Conservation (phyloP, 2,329 filamentous ascomycete genomes). For the Parasarocladium wereldwijsianum region DNA sequence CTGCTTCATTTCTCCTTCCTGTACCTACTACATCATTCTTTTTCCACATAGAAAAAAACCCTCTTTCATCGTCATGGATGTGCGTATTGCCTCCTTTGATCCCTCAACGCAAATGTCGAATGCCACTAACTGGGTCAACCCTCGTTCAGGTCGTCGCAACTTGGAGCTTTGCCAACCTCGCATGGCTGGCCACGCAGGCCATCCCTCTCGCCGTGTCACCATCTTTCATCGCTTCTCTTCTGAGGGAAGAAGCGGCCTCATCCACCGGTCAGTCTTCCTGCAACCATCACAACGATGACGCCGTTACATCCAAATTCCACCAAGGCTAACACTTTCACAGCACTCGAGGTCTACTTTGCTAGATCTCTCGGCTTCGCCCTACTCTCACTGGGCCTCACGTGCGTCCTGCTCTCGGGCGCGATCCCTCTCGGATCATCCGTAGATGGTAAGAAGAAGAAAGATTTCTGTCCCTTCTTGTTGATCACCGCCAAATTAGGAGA, state of each 20-base stretch:
- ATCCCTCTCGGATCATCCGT: slow-evolving; percentile 45
- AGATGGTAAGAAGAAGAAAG: slow-evolving; percentile 17
- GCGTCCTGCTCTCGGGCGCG: slow-evolving; percentile 55
- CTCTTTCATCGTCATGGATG: slow-evolving; percentile 12
- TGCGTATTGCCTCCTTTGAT: slow-evolving; percentile 9
- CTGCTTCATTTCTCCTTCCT: no score
- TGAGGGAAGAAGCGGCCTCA: slow-evolving; percentile 18
- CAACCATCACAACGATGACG: not conserved
- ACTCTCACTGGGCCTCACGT: slow-evolving; percentile 46
- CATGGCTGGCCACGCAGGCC: slow-evolving; percentile 34
- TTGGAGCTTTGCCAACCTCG: slow-evolving; percentile 35
- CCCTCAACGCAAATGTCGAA: slow-evolving; percentile 1
- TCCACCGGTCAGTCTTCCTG: slow-evolving; percentile 14
- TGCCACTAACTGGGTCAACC: no score
- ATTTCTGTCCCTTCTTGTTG: not conserved
- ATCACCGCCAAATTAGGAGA: not conserved
- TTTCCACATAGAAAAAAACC: no score
- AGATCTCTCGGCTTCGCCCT: slow-evolving; percentile 55
- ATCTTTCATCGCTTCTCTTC: slow-evolving; percentile 28
- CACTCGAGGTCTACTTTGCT: slow-evolving; percentile 57
- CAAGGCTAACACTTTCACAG: not conserved
- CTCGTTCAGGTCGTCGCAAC: slow-evolving; percentile 30
- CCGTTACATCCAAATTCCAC: not conserved
- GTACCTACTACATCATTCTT: no score
- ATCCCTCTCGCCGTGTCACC: slow-evolving; percentile 32